These are phyloP conservation scores for Parmelia sp. DNA, from an alignment of 495 filamentous ascomycete genomes.

Conservation along the genomic window DNA sequence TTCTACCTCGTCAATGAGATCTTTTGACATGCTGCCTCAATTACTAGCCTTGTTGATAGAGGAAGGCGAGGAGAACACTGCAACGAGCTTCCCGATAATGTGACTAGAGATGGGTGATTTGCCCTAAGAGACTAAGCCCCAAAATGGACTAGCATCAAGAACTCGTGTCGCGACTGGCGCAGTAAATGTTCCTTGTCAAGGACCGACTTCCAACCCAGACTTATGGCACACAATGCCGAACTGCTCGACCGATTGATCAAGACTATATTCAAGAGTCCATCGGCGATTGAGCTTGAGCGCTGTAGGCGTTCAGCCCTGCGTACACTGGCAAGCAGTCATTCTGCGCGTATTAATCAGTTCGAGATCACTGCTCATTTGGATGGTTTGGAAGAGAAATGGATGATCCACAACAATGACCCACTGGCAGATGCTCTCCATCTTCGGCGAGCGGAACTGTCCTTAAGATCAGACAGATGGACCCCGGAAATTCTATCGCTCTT, in stretches of 20 bases:
- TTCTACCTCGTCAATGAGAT: conserved; percentile 75
- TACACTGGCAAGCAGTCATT: conserved; percentile 52
- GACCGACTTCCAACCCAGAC: background rate
- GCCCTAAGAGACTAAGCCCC: background rate
- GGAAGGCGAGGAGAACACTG: background rate
- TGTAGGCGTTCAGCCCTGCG: conserved; percentile 44
- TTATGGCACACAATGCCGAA: conserved; percentile 45
- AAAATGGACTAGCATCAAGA: background rate
- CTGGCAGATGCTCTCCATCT: conserved; percentile 67
- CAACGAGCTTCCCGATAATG: background rate
- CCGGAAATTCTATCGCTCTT: conserved; percentile 78
- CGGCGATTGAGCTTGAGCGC: conserved; percentile 29
- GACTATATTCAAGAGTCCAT: conserved; percentile 31
- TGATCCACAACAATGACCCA: conserved; percentile 67
- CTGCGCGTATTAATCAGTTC: conserved; percentile 81
- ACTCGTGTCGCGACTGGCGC: too few species aligned
- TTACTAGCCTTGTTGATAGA: background rate
- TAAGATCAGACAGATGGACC: conserved; percentile 49
- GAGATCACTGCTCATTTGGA: conserved; percentile 65
- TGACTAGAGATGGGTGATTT: background rate
- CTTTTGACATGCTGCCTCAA: conserved; percentile 55
- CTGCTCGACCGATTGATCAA: conserved; percentile 38
- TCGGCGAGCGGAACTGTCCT: conserved; percentile 55
- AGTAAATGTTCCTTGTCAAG: too few species aligned
- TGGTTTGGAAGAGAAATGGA: conserved; percentile 85